Evolutionary conservation across 1,139 yeast species (phyloP).

Genomic region (Hanseniaspora uvarum): DNA sequence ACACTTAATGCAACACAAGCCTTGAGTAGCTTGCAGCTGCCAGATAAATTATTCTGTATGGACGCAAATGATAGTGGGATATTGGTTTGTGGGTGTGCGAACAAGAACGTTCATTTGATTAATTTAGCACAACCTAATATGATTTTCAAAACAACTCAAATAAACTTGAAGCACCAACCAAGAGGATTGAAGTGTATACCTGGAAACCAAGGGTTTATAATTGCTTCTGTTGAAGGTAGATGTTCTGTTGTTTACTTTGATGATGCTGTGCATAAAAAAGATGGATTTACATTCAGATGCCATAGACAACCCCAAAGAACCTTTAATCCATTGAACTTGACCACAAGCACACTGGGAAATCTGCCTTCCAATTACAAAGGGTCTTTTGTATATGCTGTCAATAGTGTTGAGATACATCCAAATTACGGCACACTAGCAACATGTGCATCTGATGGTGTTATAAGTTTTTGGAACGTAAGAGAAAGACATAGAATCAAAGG

Average conservation of each 20-base stretch:
- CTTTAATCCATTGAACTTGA: conserved; percentile 9
- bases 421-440: conserved; percentile 82
- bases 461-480: conserved; percentile 95
- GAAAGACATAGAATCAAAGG: conserved; percentile 79
- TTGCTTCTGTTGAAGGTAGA: conserved; percentile 91
- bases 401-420: conserved; percentile 80
- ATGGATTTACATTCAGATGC: conserved; percentile 86
- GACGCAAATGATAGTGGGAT: conserved; percentile 69
- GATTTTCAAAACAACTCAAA: conserved; percentile 60
- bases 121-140: conserved; percentile 76
- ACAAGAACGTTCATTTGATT: conserved; percentile 60
- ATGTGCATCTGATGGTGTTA: conserved; percentile 90
- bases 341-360: conserved; percentile 31
- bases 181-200: conserved; percentile 74
- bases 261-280: conserved; percentile 60
- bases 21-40: conserved; percentile 66
- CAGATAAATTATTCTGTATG: conserved; percentile 88
- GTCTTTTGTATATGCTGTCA: conserved; percentile 62
- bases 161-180: conserved; percentile 91
- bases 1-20: conserved; percentile 52
- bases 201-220: conserved; percentile 81
- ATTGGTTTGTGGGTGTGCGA: conserved; percentile 86
- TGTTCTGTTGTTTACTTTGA: conserved; percentile 94
- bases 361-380: conserved; percentile 25
- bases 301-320: conserved; percentile 47